Conservation (phyloP, 352 stramenopile genomes). For the Nothophytophthora sp. region DNA sequence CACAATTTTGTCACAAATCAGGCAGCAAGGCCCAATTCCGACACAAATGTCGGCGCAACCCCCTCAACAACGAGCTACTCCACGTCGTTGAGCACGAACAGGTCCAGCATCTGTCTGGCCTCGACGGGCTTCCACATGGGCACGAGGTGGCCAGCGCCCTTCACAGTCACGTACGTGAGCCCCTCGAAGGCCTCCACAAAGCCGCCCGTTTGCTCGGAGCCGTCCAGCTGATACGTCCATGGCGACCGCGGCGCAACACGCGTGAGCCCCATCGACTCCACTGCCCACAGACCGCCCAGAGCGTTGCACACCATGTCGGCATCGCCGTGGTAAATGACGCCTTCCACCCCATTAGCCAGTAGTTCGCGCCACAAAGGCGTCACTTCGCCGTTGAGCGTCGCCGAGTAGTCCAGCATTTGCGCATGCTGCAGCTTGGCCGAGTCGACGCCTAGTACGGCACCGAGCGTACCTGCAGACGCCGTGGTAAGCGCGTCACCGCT, state of each 20-base stretch:
- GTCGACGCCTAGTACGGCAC: slow-evolving; percentile 36
- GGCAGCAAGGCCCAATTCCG: not conserved
- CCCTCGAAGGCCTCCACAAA: slow-evolving; percentile 83
- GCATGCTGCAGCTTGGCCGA: slow-evolving; percentile 28
- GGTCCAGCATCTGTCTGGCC: slow-evolving; percentile 70
- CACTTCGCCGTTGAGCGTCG: slow-evolving; percentile 44
- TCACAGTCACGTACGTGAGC: slow-evolving; percentile 91
- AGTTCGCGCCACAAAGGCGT: slow-evolving; percentile 61
- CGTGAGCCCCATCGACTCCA: slow-evolving; percentile 60
- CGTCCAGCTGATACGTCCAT: slow-evolving; percentile 41
- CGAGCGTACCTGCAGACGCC: slow-evolving; percentile 34
- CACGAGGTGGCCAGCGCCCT: slow-evolving; percentile 90
- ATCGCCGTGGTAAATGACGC: slow-evolving; percentile 80
- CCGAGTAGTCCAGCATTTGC: slow-evolving; percentile 53
- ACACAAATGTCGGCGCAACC: slow-evolving; percentile 5
- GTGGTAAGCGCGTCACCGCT: slow-evolving; percentile 47
- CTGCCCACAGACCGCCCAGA: slow-evolving; percentile 65
- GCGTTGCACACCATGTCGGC: slow-evolving; percentile 71
- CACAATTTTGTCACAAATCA: too few relatives aligned
- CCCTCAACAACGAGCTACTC: slow-evolving; percentile 1
- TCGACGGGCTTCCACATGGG: slow-evolving; percentile 77
- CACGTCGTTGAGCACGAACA: slow-evolving; percentile 59
- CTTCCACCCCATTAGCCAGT: slow-evolving; percentile 42
- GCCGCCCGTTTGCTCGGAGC: slow-evolving; percentile 73
- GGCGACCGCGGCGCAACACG: slow-evolving; percentile 34